Evolutionary conservation across 352 stramenopile species (phyloP).

Genomic region (Thraustotheca clavata): DNA sequence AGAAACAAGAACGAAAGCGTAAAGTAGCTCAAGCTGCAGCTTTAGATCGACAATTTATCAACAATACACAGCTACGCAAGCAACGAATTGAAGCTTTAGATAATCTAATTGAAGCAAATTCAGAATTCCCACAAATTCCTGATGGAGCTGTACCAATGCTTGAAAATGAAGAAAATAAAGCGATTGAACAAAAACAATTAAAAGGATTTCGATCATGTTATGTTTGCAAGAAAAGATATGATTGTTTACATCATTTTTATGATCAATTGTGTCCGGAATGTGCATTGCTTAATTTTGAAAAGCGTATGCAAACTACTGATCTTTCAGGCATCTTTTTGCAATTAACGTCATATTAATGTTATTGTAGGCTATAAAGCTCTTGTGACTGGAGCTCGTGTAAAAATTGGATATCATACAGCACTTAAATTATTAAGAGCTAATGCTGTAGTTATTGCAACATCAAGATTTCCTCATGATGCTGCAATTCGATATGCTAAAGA

Average conservation of each 20-base stretch:
- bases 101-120: slow-evolving; percentile 45
- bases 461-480: slow-evolving; percentile 90
- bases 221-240: slow-evolving; percentile 89
- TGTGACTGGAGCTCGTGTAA: slow-evolving; percentile 90
- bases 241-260: slow-evolving; percentile 90
- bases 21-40: slow-evolving; percentile 53
- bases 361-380: slow-evolving; percentile 62
- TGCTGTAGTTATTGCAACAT: slow-evolving; percentile 85
- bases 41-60: slow-evolving; percentile 68
- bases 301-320: slow-evolving; percentile 84
- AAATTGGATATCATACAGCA: slow-evolving; percentile 93
- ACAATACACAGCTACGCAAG: slow-evolving; percentile 67
- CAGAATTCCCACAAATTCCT: slow-evolving; percentile 49
- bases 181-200: slow-evolving; percentile 33
- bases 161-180: slow-evolving; percentile 20
- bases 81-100: slow-evolving; percentile 47
- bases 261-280: slow-evolving; percentile 92
- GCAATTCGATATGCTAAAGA: slow-evolving; percentile 81
- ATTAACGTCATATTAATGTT: background rate
- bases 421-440: slow-evolving; percentile 88
- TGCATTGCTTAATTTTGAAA: slow-evolving; percentile 89
- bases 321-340: slow-evolving; percentile 25
- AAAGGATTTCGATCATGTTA: slow-evolving; percentile 91
- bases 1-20: slow-evolving; percentile 59
- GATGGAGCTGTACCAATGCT: slow-evolving; percentile 32